Conservation (phyloP, 345 rosid genomes). For the Murraya koenigii region DNA sequence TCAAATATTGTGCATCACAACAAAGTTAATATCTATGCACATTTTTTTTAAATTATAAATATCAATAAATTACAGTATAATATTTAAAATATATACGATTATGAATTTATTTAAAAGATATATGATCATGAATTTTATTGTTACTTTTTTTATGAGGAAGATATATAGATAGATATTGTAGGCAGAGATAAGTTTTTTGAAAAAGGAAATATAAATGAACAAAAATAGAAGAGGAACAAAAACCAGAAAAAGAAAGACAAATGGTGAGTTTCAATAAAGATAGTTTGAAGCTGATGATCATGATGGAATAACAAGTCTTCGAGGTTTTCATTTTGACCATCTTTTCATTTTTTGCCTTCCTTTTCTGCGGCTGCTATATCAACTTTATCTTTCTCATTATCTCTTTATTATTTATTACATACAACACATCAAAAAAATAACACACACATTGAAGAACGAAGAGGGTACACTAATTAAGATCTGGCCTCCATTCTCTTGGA, state of each 20-base stretch:
- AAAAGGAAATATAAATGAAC: too few relatives aligned
- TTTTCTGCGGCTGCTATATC: slow-evolving; percentile 31
- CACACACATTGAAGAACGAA: not conserved
- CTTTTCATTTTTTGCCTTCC: slow-evolving; percentile 29
- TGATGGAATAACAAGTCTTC: slow-evolving; percentile 42
- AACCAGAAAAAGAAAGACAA: slow-evolving; percentile 22
- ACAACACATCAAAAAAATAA: not conserved
- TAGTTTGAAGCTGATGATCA: slow-evolving; percentile 20
- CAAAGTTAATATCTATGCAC: too few relatives aligned
- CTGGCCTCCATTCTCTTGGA: slow-evolving; percentile 61
- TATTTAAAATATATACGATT: too few relatives aligned
- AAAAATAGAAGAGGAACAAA: not conserved
- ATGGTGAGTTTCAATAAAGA: slow-evolving; percentile 57
- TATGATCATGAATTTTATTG: too few relatives aligned
- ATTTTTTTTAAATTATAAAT: too few relatives aligned
- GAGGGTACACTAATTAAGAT: not conserved
- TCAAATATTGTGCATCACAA: too few relatives aligned
- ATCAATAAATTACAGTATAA: too few relatives aligned
- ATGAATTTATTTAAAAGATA: too few relatives aligned
- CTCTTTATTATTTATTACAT: not conserved
- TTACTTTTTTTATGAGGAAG: too few relatives aligned
- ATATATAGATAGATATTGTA: too few relatives aligned
- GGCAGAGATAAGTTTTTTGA: too few relatives aligned
- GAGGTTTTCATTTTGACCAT: slow-evolving; percentile 51
- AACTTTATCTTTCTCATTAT: not conserved